Conservation (phyloP, 495 filamentous ascomycete genomes). For the Penicillium bovifimosum region DNA sequence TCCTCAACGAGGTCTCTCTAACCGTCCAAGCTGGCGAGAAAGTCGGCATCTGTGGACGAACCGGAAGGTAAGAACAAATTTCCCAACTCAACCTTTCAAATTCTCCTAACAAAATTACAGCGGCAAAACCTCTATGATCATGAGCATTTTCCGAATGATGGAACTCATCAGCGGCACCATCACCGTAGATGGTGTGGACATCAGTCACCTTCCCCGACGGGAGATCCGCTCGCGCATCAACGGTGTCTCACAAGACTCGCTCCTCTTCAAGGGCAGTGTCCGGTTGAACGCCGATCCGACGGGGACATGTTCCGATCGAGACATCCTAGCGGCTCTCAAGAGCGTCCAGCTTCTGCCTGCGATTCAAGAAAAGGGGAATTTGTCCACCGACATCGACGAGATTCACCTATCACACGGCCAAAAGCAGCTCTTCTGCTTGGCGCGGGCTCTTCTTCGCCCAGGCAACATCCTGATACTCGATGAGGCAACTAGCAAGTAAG, state of each 20-base stretch:
- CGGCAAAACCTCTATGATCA: slow-evolving; percentile 46
- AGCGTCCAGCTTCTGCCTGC: slow-evolving; percentile 45
- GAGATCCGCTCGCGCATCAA: slow-evolving; percentile 45
- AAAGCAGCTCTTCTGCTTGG: slow-evolving; percentile 60
- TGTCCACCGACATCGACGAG: slow-evolving; percentile 46
- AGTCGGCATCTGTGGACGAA: slow-evolving; percentile 48
- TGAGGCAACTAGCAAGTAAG: slow-evolving; percentile 48
- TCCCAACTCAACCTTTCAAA: neutral
- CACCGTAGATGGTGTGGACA: slow-evolving; percentile 43
- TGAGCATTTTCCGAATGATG: slow-evolving; percentile 52
- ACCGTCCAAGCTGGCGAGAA: slow-evolving; percentile 52
- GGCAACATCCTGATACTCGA: slow-evolving; percentile 47
- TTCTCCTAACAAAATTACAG: slow-evolving; percentile 16
- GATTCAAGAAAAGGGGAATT: slow-evolving; percentile 43
- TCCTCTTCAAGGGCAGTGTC: slow-evolving; percentile 44
- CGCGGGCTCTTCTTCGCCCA: slow-evolving; percentile 50
- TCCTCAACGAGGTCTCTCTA: slow-evolving; percentile 47
- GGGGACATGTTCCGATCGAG: slow-evolving; percentile 21
- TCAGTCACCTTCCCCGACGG: slow-evolving; percentile 42
- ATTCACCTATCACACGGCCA: slow-evolving; percentile 56
- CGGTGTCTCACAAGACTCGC: slow-evolving; percentile 54
- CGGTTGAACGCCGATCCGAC: slow-evolving; percentile 47
- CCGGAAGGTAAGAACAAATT: slow-evolving; percentile 37
- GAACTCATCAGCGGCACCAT: slow-evolving; percentile 40
- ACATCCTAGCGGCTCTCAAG: slow-evolving; percentile 43